Percentiles rank a stretch among this genome's conserved stretches.
Conservation (phyloP, 2,329 filamentous ascomycete species). For the Colletotrichum sp. region DNA sequence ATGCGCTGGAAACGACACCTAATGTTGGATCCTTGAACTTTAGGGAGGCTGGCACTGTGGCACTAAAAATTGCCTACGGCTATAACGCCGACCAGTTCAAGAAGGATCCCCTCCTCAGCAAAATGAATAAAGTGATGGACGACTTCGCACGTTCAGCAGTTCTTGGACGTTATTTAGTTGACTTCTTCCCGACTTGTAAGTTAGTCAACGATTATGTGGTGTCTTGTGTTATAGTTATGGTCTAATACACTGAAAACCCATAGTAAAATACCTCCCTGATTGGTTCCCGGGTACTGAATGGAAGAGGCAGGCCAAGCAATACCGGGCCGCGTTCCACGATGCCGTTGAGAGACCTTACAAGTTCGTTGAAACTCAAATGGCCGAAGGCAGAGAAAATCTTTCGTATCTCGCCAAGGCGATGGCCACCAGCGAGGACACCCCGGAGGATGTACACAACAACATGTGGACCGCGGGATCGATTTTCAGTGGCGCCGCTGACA, state of each 20-base stretch:
- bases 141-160: slow-evolving; percentile 15
- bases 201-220: not conserved
- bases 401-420: not conserved
- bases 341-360: slow-evolving; percentile 11
- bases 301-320: slow-evolving; percentile 4
- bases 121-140: not conserved
- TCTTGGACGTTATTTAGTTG: slow-evolving; percentile 13
- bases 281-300: slow-evolving; percentile 21
- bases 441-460: not conserved
- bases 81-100: slow-evolving; percentile 17
- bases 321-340: not conserved
- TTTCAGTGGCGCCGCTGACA: slow-evolving; percentile 17
- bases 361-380: slow-evolving; percentile 26
- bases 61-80: slow-evolving; percentile 19
- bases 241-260: not conserved
- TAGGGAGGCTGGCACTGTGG: not conserved
- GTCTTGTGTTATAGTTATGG: not conserved
- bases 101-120: slow-evolving; percentile 13
- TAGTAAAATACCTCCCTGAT: slow-evolving; percentile 28
- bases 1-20: not conserved
- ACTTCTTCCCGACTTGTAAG: slow-evolving; percentile 10
- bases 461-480: slow-evolving; percentile 10
- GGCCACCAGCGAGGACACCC: not conserved
- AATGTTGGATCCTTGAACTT: slow-evolving; percentile 24
- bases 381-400: not conserved